These are phyloP conservation scores for Scopulariopsis brevicaulis DNA, from an alignment of 2,329 filamentous ascomycete species.

Conservation along the genomic window DNA sequence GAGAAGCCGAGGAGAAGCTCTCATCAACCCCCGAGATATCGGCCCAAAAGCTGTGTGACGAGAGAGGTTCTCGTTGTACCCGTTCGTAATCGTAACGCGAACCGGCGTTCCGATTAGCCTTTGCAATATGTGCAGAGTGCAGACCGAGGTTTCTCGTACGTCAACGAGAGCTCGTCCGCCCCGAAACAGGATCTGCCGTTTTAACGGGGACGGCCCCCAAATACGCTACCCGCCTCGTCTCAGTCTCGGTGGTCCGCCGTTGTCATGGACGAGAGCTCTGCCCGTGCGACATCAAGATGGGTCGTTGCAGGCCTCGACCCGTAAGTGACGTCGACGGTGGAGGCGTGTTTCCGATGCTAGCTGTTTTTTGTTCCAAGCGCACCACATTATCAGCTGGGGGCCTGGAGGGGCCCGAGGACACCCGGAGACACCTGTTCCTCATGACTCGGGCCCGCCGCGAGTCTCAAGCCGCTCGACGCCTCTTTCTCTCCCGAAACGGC, in stretches of 20 bases:
- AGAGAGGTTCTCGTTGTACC: background rate
- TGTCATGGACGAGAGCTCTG: no score
- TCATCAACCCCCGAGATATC: background rate
- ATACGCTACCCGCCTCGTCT: background rate
- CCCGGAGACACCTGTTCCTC: no score
- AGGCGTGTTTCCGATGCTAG: background rate
- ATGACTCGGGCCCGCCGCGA: no score
- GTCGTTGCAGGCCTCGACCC: background rate
- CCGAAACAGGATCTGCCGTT: background rate
- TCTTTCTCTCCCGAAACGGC: no score
- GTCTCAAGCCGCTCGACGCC: no score
- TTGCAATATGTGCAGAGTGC: background rate
- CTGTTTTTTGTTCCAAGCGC: background rate
- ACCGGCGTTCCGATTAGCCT: background rate
- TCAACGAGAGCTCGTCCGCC: background rate
- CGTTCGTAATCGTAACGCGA: background rate
- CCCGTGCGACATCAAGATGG: no score
- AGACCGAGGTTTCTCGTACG: background rate
- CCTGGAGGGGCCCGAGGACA: background rate
- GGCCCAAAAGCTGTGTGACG: background rate
- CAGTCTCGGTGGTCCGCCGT: background rate
- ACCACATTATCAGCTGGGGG: background rate
- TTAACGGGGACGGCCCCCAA: background rate
- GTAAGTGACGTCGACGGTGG: background rate
- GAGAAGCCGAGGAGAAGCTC: background rate